Evolutionary conservation across 768 basidiomycete species (phyloP).

Genomic region (Termitomyces sp.): DNA sequence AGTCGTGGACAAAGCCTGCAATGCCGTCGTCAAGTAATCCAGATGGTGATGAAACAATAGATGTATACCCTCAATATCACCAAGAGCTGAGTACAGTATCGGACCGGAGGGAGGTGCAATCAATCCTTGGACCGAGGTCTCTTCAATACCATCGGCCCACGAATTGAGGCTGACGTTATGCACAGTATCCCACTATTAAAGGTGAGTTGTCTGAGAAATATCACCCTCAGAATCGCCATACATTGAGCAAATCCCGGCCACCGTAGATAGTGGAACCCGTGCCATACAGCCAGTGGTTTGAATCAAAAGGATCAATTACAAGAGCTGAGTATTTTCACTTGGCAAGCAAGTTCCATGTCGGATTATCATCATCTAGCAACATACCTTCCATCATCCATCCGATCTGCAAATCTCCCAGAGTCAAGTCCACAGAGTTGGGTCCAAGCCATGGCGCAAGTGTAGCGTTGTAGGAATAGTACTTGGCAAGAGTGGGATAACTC

Average conservation of each 20-base stretch:
- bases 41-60: background rate
- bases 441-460: conserved; percentile 57
- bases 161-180: conserved; percentile 57
- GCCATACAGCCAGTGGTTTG: conserved; percentile 67
- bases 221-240: conserved; percentile 7
- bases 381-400: conserved; percentile 71
- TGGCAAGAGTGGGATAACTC: conserved; percentile 30
- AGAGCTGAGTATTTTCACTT: conserved; percentile 28
- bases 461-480: conserved; percentile 51
- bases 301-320: conserved; percentile 60
- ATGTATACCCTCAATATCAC: conserved; percentile 43
- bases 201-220: background rate
- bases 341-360: background rate
- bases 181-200: conserved; percentile 46
- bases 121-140: conserved; percentile 50
- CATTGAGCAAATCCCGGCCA: conserved; percentile 44
- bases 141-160: conserved; percentile 61
- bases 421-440: conserved; percentile 37
- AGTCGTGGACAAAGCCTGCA: conserved; percentile 42
- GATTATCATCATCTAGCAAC: background rate
- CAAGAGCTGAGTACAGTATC: conserved; percentile 47
- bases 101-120: conserved; percentile 61
- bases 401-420: conserved; percentile 41
- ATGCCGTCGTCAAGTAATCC: background rate
- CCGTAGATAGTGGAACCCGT: conserved; percentile 63